Evolutionary conservation across 805 yeast species (phyloP), one percentile per base, ranked within the genome.

Genomic region (Yarrowia osloensis): DNA sequence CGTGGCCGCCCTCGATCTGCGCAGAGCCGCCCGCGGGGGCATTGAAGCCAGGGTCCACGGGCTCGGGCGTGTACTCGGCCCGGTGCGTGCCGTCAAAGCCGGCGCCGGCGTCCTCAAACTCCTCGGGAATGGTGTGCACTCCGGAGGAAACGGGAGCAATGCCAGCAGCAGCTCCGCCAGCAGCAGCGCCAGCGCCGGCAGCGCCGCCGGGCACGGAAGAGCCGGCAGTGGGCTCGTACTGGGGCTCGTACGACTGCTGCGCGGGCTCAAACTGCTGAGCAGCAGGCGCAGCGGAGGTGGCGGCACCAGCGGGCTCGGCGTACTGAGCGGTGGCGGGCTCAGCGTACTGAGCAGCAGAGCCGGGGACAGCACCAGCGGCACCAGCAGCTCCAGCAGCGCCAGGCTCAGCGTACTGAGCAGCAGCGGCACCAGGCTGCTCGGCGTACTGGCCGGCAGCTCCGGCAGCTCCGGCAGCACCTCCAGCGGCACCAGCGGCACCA

Each of bases 401-500:
- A 37, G 42, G 21, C 42, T n/a, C 42, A 17, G 40, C 40, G 26
- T 19, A n/a, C 12, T 28, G 29, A 28, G 29, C 29, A 28, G 29
- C 42, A 11, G 42, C 42, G 6, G 11, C 46, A 40, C 26, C 50
- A 17, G 50, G 50, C 50, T 44, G 50, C 31, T 44, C 50, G 17
- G 50, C 31, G 17, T 46, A 46, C 31, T 46, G 50, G 13, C 12
- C 42, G 26, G 46, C 24, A 1, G 26, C 46, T 21, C 46, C 46
- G 22, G 65, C 37, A 13, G 65, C 52, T 0, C 29, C 39, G 19
- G 44, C 68, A 28, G 68, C 63, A 46, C 65, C 68, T 13, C 69
- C 59, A n/a, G 40, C 69, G 17, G 47, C 69, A 46, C 66, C 69
- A 24, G 55, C 70, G 12, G 66, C 68, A 17, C 69, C 59, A n/a